Conservation (phyloP, 2,329 filamentous ascomycete genomes). For the Colletotrichum noveboracense region DNA sequence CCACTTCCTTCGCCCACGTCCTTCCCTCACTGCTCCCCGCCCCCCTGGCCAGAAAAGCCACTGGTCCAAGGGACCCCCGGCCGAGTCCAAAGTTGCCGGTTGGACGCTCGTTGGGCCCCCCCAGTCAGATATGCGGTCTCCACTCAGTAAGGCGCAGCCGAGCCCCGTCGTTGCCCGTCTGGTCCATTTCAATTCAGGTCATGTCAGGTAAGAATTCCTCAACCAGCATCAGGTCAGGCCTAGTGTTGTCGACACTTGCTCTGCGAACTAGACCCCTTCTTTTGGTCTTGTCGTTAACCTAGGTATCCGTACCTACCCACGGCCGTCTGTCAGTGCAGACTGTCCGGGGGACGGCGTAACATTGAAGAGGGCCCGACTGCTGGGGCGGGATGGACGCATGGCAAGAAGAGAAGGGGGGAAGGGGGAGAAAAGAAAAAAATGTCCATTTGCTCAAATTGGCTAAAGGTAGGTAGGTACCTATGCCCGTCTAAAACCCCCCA, state of each 20-base stretch:
- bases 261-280: not conserved
- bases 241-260: not conserved
- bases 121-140: not conserved
- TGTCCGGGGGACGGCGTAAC: not conserved
- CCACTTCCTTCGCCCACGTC: not conserved
- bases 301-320: not conserved
- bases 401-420: not conserved
- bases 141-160: constrained; percentile 19
- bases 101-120: not conserved
- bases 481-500: constrained; percentile 8
- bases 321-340: not conserved
- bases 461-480: not conserved
- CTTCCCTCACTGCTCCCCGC: not conserved
- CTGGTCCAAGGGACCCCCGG: not conserved
- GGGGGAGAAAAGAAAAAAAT: not conserved
- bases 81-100: constrained; percentile 2
- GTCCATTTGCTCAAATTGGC: not conserved
- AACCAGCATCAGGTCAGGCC: not conserved
- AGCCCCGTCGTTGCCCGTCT: constrained; percentile 1
- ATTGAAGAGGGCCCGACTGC: not conserved
- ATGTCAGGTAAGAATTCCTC: not conserved
- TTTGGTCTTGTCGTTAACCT: not conserved
- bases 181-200: constrained; percentile 5
- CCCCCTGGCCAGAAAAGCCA: not conserved
- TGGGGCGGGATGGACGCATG: not conserved